phyloP scores from a whole-genome alignment of 805 yeast species.

The Candida ponderosae region DNA sequence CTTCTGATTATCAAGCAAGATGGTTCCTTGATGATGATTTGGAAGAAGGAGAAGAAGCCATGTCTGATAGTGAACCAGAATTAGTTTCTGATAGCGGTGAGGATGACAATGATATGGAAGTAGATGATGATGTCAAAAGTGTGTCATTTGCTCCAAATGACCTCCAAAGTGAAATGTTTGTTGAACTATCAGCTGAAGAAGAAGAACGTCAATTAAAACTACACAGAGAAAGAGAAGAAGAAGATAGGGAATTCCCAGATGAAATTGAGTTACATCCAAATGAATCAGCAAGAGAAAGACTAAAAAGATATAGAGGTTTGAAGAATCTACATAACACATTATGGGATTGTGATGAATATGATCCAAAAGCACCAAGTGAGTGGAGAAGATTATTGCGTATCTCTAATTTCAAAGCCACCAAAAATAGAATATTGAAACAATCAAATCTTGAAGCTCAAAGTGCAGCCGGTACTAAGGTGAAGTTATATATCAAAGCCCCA shows the following conservation, averaged over 20 bases:
- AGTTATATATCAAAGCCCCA: conserved; percentile 53
- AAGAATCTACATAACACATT: conserved; percentile 70
- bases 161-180: conserved; percentile 48
- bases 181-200: conserved; percentile 74
- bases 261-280: conserved; percentile 80
- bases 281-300: conserved; percentile 67
- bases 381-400: conserved; percentile 74
- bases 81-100: conserved; percentile 23
- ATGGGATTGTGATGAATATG: conserved; percentile 86
- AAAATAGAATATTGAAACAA: conserved; percentile 59
- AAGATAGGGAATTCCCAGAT: conserved; percentile 91
- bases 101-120: conserved; percentile 21
- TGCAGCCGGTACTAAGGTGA: conserved; percentile 57
- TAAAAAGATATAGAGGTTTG: conserved; percentile 78
- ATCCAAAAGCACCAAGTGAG: conserved; percentile 64
- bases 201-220: conserved; percentile 69
- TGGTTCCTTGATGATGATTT: conserved; percentile 62
- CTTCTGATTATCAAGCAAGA: conserved; percentile 73
- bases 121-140: conserved; percentile 22
- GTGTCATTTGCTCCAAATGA: conserved; percentile 38
- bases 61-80: conserved; percentile 14
- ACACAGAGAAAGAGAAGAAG: conserved; percentile 64
- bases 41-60: conserved; percentile 27
- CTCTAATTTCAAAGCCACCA: conserved; percentile 69
- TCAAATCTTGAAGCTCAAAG: conserved; percentile 37